Conservation (phyloP, 2,329 filamentous ascomycete genomes). For the Ascocoryne sarcoides region DNA sequence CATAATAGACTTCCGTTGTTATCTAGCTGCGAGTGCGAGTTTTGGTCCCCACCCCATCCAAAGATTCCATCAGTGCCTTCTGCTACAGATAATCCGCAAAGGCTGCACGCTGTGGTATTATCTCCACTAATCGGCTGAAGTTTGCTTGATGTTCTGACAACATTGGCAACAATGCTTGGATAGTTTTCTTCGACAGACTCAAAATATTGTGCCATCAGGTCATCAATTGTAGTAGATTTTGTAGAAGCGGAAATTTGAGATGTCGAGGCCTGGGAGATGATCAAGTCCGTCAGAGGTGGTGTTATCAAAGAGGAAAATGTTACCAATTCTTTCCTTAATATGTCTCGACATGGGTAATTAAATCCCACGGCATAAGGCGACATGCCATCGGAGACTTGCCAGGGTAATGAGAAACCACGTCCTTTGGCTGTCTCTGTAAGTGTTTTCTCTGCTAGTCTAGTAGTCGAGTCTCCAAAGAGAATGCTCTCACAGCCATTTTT, state of each 20-base stretch:
- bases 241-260: constrained; percentile 24
- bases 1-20: constrained; percentile 40
- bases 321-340: constrained; percentile 72
- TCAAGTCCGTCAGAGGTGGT: constrained; percentile 42
- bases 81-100: constrained; percentile 63
- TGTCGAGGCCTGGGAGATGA: constrained; percentile 33
- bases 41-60: constrained; percentile 50
- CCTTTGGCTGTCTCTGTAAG: constrained; percentile 87
- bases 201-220: constrained; percentile 85
- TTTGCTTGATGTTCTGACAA: constrained; percentile 85
- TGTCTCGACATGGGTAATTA: constrained; percentile 75
- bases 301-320: constrained; percentile 51
- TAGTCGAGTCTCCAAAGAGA: constrained; percentile 80
- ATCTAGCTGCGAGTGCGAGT: constrained; percentile 4
- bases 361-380: constrained; percentile 32
- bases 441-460: constrained; percentile 75
- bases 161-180: constrained; percentile 87
- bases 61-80: constrained; percentile 54
- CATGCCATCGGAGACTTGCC: constrained; percentile 67
- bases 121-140: constrained; percentile 43
- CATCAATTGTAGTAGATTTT: constrained; percentile 79
- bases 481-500: constrained; percentile 56
- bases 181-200: constrained; percentile 76
- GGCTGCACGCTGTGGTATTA: constrained; percentile 41
- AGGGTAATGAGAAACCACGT: constrained; percentile 73